Base-by-base conservation (phyloP, 2,329 filamentous ascomycete genomes). In the Ilyonectria destructans region DNA sequence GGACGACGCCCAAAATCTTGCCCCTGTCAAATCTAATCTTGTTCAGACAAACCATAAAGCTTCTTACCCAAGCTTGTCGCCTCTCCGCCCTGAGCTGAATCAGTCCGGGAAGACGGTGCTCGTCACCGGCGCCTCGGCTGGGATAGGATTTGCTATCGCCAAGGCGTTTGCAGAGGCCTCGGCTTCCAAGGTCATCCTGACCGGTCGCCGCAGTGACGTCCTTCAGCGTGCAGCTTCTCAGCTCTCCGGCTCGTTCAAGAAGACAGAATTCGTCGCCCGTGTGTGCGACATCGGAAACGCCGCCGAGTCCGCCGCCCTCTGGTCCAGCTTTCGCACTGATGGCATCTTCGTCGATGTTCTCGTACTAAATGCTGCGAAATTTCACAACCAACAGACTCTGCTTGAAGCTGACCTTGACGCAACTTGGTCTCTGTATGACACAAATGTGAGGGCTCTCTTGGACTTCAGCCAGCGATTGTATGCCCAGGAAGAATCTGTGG, bases 151-250 rank as follows among this genome's bases (percentile, higher is more conserved):
- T 35, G 15, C 21, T n/a, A 35, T 54, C 6, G 51, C 51, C 26
- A 23, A n/a, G 17, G 9, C 51, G n/a, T 54, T 17, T 35, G 29
- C 51, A 13, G 21, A 54, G 26, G 51, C 51, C 26, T 54, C 51
- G 17, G 26, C 29, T 31, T 31, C 51, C 10, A 54, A n/a, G 17
- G 21, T 54, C 10, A 35, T 54, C 29, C 21, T 54, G 51, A 54
- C 51, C 26, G 51, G 51, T 31, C 51, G 51, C 29, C 51, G 51
- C 51, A 12, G 26, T 15, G 51, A 54, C 17, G 51, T 54, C 51
- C 51, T 54, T 35, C 9, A 54, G 26, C 21, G 6, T 13, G 23
- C 51, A 17, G 29, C 51, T 13, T 12, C 51, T 35, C 23, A 54
- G 51, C 51, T 54, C 17, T 23, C 51, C 21, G 15, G 3, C 26